A percentile compares a stretch with the other conserved stretches of the same genome.
These are phyloP conservation scores for Apiotrichum akiyoshidainum DNA, from an alignment of 1,284 basidiomycete species.

Conservation along the genomic window DNA sequence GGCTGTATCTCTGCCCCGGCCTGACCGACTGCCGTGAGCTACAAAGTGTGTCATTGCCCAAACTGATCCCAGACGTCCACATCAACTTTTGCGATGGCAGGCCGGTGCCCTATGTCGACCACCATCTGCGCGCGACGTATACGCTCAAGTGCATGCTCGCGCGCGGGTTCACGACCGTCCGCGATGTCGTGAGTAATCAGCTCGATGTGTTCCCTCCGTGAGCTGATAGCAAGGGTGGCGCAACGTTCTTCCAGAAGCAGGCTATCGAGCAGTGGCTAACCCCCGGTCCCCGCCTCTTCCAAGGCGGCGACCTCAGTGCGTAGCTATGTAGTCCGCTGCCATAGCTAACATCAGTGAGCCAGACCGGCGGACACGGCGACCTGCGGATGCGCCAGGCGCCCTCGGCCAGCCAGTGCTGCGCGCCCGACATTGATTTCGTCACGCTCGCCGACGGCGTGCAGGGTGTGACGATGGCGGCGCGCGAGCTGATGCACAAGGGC, in stretches of 20 bases:
- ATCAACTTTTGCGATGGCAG: constrained; percentile 26
- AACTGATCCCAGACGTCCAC: constrained; percentile 23
- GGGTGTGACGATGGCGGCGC: background rate
- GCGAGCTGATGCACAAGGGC: constrained; percentile 20
- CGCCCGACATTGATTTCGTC: background rate
- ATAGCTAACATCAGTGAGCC: constrained; percentile 8
- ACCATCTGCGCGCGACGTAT: constrained; percentile 40
- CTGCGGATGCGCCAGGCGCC: constrained; percentile 3
- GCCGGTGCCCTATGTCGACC: constrained; percentile 15
- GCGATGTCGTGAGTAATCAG: constrained; percentile 39
- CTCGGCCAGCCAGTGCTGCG: background rate
- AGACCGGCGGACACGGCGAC: constrained; percentile 24
- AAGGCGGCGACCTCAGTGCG: constrained; percentile 16
- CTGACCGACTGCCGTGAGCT: constrained; percentile 26
- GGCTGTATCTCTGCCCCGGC: constrained; percentile 23
- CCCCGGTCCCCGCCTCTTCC: constrained; percentile 22
- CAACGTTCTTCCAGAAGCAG: constrained; percentile 18
- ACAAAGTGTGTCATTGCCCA: too few relatives aligned
- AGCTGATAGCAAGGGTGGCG: constrained; percentile 16
- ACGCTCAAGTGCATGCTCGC: constrained; percentile 52
- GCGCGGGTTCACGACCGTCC: constrained; percentile 56
- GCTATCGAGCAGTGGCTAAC: constrained; percentile 25
- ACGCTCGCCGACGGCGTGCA: constrained; percentile 16
- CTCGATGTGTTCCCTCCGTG: background rate
- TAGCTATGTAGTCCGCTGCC: background rate